These are phyloP conservation scores for Penicillium ucsense DNA, from an alignment of 495 filamentous ascomycete genomes.

Conservation along the genomic window DNA sequence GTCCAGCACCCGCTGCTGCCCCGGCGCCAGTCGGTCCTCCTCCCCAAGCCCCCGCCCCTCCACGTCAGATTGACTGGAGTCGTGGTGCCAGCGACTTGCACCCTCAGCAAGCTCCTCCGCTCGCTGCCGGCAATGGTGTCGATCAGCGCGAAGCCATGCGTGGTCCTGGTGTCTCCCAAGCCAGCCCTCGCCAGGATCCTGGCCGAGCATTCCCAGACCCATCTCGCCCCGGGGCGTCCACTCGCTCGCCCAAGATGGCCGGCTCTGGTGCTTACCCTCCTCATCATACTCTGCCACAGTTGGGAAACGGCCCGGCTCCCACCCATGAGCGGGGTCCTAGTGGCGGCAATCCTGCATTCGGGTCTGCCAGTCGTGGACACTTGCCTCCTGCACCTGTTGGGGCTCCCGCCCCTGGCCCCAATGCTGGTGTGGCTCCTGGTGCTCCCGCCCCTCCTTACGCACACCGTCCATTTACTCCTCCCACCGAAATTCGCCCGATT, in stretches of 20 bases:
- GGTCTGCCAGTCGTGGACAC: conserved; percentile 22
- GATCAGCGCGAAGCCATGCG: conserved; percentile 67
- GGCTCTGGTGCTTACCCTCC: conserved; percentile 54
- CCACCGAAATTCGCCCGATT: conserved; percentile 75
- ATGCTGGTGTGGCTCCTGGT: conserved; percentile 36
- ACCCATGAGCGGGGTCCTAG: conserved; percentile 45
- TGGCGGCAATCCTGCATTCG: conserved; percentile 38
- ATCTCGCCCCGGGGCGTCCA: conserved; percentile 42
- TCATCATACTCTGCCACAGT: conserved; percentile 50
- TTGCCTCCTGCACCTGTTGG: conserved; percentile 36
- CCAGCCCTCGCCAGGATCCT: conserved; percentile 59
- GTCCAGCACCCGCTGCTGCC: conserved; percentile 42
- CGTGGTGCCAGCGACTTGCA: conserved; percentile 66
- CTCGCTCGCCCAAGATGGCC: conserved; percentile 55
- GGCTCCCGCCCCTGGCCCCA: conserved; percentile 40
- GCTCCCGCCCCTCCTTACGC: conserved; percentile 42
- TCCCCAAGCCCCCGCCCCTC: conserved; percentile 54
- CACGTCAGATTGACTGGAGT: conserved; percentile 56
- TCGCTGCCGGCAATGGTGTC: conserved; percentile 57
- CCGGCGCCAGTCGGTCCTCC: conserved; percentile 54
- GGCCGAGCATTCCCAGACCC: conserved; percentile 67
- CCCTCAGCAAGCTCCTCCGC: conserved; percentile 52
- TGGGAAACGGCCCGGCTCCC: conserved; percentile 43
- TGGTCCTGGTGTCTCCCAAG: conserved; percentile 54
- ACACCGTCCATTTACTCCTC: conserved; percentile 59